phyloP scores from a whole-genome alignment of 257 asterid species.

The Fraxinus cuspidata region DNA sequence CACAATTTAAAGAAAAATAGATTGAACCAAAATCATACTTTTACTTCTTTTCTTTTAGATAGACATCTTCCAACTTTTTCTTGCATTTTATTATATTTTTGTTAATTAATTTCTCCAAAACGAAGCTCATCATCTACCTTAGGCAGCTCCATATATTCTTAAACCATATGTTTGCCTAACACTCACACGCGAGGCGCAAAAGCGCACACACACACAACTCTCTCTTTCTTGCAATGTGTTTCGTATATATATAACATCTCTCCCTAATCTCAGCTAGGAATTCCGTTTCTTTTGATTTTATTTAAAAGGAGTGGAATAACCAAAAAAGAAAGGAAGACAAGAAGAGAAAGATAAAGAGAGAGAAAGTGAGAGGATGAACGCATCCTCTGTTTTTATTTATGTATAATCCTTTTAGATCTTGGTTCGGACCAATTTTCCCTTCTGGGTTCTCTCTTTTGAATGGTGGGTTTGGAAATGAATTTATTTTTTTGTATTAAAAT shows the following conservation, averaged over 20 bases:
- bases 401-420: conserved; percentile 46
- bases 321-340: conserved; percentile 47
- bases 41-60: not conserved
- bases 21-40: not conserved
- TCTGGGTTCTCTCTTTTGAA: conserved; percentile 33
- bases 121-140: conserved; percentile 43
- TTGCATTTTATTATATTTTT: not conserved
- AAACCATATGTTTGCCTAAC: conserved; percentile 53
- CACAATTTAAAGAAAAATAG: too few relatives aligned
- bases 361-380: conserved; percentile 47
- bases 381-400: conserved; percentile 36
- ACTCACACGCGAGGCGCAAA: conserved; percentile 21
- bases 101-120: conserved; percentile 1
- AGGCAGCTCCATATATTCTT: conserved; percentile 44
- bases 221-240: conserved; percentile 17
- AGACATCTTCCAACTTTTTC: not conserved
- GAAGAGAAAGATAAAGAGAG: conserved; percentile 37
- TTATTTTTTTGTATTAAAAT: not conserved
- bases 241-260: conserved; percentile 34
- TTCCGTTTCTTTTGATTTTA: conserved; percentile 48
- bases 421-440: conserved; percentile 27
- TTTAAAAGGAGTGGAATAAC: conserved; percentile 58
- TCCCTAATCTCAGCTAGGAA: conserved; percentile 44
- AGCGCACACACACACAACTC: conserved; percentile 29
- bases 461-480: conserved; percentile 20